Evolutionary conservation across 805 yeast genomes (phyloP), one percentile per base, ranked within the genome.

Genomic region (Zygotorulaspora danielsina): DNA sequence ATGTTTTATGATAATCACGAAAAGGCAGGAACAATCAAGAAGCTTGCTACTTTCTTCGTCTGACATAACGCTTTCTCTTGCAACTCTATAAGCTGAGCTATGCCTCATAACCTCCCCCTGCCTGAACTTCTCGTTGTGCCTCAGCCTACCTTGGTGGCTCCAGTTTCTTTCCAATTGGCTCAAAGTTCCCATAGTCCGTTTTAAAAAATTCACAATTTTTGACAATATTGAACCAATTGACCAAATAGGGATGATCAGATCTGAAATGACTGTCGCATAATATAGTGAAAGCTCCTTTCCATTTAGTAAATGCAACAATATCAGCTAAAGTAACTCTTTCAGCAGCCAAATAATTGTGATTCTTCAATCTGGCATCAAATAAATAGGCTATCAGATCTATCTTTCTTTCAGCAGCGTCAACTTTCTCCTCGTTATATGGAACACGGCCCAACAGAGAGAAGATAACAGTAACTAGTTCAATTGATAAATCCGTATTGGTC

Each of bases 351-450:
- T 69, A 85, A 41, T 90, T 81, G 76, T 70, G 70, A 53, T 73
- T 71, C 49, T 71, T 63, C 58, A 80, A 71, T 72, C 79, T 76
- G 32, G 63, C 59, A 68, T 84, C 90, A 43, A 72, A 66, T 34
- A 73, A 47, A 17, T 61, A 54, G 49, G 72, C 65, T 42, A 64
- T 57, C 29, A 53, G 56, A 35, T 70, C 73, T 50, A 72, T 53
- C 38, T 54, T 48, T 29, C 59, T 74, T 18, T 39, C 36, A 38
- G 66, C 61, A 27, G 68, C 70, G 46, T 81, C 84, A 44, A 74
- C 75, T 39, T 50, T 61, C 48, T 81, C 82, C 78, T 85, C 84
- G 84, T 86, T 83, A 84, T 76, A 87, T 52, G 93, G 89, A 39
- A 46, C 59, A 34, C 54, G 59, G 55, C 95, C 96, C 24, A 63